Evolutionary conservation across 768 basidiomycete genomes (phyloP).

Genomic region (Strobilomyces echinocephalus): DNA sequence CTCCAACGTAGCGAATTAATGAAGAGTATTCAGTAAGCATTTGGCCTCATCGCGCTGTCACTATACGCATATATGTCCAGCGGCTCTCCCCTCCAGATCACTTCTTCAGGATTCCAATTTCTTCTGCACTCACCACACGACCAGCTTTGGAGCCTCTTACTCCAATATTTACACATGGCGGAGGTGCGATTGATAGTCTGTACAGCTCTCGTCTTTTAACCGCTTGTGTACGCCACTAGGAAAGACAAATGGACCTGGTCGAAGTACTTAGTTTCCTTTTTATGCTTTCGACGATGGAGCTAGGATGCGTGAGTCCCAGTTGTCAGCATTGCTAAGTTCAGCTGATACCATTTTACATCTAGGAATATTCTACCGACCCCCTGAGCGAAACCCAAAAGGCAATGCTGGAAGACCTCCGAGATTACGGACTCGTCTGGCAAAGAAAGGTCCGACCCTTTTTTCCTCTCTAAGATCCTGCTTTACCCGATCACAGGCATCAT

Average conservation of each 20-base stretch:
- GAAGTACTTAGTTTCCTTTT: slow-evolving; percentile 92
- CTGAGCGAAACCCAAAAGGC: slow-evolving; percentile 73
- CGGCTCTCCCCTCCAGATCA: slow-evolving; percentile 69
- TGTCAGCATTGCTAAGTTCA: neutral
- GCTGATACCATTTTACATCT: neutral
- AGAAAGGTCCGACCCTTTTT: slow-evolving; percentile 49
- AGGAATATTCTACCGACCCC: slow-evolving; percentile 89
- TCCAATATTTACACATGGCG: slow-evolving; percentile 83
- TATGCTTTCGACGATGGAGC: slow-evolving; percentile 95
- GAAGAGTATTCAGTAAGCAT: slow-evolving; percentile 60
- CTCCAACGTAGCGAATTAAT: slow-evolving; percentile 84
- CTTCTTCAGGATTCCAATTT: slow-evolving; percentile 94
- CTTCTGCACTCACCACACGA: slow-evolving; percentile 90
- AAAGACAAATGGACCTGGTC: slow-evolving; percentile 86
- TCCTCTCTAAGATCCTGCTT: slow-evolving; percentile 9
- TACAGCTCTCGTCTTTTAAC: slow-evolving; percentile 10
- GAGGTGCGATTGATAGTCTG: slow-evolving; percentile 48
- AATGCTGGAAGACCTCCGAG: slow-evolving; percentile 89
- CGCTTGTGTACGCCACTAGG: slow-evolving; percentile 38
- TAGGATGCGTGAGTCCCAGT: slow-evolving; percentile 64
- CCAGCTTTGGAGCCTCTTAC: slow-evolving; percentile 90
- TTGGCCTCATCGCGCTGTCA: neutral
- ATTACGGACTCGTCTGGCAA: slow-evolving; percentile 93
- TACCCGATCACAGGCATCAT: slow-evolving; percentile 47
- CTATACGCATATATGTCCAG: slow-evolving; percentile 25